Evolutionary conservation across 2,329 filamentous ascomycete species (phyloP).

Genomic region (Clarireedia homoeocarpa): DNA sequence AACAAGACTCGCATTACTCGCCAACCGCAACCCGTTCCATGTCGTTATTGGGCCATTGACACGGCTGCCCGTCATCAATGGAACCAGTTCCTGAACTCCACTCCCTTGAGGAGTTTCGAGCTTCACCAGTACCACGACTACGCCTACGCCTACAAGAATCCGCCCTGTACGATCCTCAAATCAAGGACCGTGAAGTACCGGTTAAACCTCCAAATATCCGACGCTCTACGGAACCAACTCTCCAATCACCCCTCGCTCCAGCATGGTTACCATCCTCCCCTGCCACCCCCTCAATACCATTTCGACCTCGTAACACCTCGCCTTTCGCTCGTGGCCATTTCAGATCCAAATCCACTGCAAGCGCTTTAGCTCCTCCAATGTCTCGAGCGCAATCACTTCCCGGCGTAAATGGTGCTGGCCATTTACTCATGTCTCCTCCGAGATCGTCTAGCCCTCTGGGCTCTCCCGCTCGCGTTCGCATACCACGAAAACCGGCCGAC

Average conservation of each 20-base stretch:
- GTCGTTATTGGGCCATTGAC: slow-evolving; percentile 8
- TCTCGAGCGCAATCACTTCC: slow-evolving; percentile 58
- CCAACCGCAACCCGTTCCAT: slow-evolving; percentile 1
- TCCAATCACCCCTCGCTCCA: slow-evolving; percentile 44
- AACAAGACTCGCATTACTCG: slow-evolving; percentile 5
- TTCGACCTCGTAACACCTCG: slow-evolving; percentile 54
- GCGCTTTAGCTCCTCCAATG: slow-evolving; percentile 47
- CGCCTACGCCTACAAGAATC: slow-evolving; percentile 39
- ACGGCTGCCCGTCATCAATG: slow-evolving; percentile 39
- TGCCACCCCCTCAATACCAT: slow-evolving; percentile 41
- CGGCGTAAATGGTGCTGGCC: slow-evolving; percentile 51
- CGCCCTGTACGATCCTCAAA: slow-evolving; percentile 14
- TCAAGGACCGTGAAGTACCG: slow-evolving; percentile 12
- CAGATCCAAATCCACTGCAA: slow-evolving; percentile 50
- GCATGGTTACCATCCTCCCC: slow-evolving; percentile 7
- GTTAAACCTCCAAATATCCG: slow-evolving; percentile 45
- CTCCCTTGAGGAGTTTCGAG: slow-evolving; percentile 58
- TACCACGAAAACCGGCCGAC: slow-evolving; percentile 49
- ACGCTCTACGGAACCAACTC: slow-evolving; percentile 50
- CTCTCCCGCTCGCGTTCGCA: slow-evolving; percentile 45
- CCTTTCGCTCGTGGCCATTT: slow-evolving; percentile 50
- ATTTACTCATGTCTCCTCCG: slow-evolving; percentile 42
- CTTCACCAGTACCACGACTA: slow-evolving; percentile 47
- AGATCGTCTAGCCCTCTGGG: slow-evolving; percentile 47
- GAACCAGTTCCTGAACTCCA: slow-evolving; percentile 62